Percentiles rank a stretch among this genome's conserved stretches.
Conservation (phyloP, 192 early-diverging fungal species). For the Backusella tuberculispora region DNA sequence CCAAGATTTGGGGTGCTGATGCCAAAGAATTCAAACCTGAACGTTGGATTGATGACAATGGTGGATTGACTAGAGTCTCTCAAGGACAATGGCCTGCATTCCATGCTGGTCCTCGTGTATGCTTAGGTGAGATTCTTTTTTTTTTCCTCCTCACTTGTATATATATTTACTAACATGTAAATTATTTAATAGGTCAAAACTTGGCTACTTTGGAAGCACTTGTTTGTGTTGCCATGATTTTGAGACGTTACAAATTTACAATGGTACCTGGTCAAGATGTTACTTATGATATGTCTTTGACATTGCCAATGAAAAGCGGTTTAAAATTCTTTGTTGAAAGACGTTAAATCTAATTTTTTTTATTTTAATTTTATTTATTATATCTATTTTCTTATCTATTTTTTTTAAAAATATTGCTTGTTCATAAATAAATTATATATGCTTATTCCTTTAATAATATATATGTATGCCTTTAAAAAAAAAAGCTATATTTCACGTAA, state of each 20-base stretch:
- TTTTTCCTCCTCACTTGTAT: background rate
- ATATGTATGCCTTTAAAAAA: no score
- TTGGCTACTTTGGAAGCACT: slow-evolving; percentile 52
- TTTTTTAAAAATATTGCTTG: background rate
- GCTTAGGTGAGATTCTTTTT: slow-evolving; percentile 14
- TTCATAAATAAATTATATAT: no score
- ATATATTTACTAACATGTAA: background rate
- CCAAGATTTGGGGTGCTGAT: slow-evolving; percentile 66
- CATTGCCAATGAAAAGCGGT: slow-evolving; percentile 39
- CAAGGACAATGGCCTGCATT: slow-evolving; percentile 59
- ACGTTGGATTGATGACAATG: slow-evolving; percentile 59
- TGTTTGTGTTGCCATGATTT: slow-evolving; percentile 42
- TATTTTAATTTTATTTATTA: background rate
- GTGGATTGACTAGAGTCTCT: slow-evolving; percentile 35
- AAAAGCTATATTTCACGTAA: no score
- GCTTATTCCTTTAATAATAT: no score
- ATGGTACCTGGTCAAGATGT: slow-evolving; percentile 39
- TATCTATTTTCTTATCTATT: background rate
- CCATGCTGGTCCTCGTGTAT: slow-evolving; percentile 56
- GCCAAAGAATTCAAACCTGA: slow-evolving; percentile 66
- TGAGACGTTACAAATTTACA: slow-evolving; percentile 44
- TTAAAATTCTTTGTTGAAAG: slow-evolving; percentile 32
- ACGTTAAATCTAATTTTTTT: slow-evolving; percentile 6
- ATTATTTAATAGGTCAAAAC: slow-evolving; percentile 40
- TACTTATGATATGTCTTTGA: slow-evolving; percentile 34